Percentiles rank a stretch among this genome's conserved stretches.
phyloP scores from a whole-genome alignment of 2,329 filamentous ascomycete genomes.

The Blumeria hordei region DNA sequence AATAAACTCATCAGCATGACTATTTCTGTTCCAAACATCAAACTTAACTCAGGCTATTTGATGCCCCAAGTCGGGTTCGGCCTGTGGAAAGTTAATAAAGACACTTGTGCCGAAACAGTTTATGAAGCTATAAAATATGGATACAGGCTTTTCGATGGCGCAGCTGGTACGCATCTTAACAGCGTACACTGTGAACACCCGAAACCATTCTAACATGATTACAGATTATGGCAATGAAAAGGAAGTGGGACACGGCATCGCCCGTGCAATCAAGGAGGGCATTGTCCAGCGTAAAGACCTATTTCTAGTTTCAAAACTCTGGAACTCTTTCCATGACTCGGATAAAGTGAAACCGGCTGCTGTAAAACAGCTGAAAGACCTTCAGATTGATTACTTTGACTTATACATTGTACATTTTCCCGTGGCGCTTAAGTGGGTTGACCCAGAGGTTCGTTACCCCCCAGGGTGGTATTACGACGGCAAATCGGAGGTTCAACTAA shows the following conservation, averaged over 20 bases:
- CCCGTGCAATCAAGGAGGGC: conserved; percentile 58
- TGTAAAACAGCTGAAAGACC: conserved; percentile 56
- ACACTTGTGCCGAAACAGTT: conserved; percentile 37
- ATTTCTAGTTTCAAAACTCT: conserved; percentile 83
- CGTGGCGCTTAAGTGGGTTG: conserved; percentile 63
- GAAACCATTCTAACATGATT: not conserved
- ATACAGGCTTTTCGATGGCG: conserved; percentile 35
- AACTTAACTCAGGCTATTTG: conserved; percentile 22
- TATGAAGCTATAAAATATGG: conserved; percentile 40
- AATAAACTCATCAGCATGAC: not conserved
- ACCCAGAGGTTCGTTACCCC: conserved; percentile 55
- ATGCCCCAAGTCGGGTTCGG: conserved; percentile 40
- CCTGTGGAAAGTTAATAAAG: conserved; percentile 46
- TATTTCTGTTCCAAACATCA: conserved; percentile 16
- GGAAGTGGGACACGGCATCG: conserved; percentile 52
- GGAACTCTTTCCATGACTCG: conserved; percentile 73
- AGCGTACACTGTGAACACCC: not conserved
- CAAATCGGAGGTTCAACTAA: conserved; percentile 32
- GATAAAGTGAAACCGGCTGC: conserved; percentile 54
- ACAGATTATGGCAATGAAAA: conserved; percentile 66
- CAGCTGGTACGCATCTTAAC: conserved; percentile 22
- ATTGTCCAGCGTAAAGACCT: conserved; percentile 66
- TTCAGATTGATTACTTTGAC: conserved; percentile 74
- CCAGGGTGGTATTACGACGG: conserved; percentile 52
- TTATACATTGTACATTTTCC: conserved; percentile 82